Evolutionary conservation across 1,139 yeast species (phyloP).

Genomic region (Nakaseomyces kungkrabaensis): DNA sequence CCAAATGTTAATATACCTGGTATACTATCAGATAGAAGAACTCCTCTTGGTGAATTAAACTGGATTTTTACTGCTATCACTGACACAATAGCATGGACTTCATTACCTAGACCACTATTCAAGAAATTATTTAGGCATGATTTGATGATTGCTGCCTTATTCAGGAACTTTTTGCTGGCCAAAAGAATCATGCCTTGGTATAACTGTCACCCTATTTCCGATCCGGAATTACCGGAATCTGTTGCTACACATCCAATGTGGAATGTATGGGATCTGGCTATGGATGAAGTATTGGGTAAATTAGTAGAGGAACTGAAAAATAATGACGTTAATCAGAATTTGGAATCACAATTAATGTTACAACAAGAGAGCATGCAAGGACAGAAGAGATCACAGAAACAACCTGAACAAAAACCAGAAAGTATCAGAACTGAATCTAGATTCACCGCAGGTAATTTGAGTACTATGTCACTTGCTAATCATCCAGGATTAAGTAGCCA

Average conservation of each 20-base stretch:
- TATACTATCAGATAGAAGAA: slow-evolving; percentile 79
- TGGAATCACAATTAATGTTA: slow-evolving; percentile 19
- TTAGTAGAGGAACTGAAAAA: slow-evolving; percentile 35
- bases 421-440: slow-evolving; percentile 22
- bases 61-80: slow-evolving; percentile 99
- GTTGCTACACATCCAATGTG: slow-evolving; percentile 84
- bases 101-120: slow-evolving; percentile 78
- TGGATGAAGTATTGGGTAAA: slow-evolving; percentile 82
- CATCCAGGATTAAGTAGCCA: slow-evolving; percentile 18
- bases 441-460: slow-evolving; percentile 26
- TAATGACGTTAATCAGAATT: slow-evolving; percentile 22
- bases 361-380: slow-evolving; percentile 16
- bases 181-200: slow-evolving; percentile 89
- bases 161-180: slow-evolving; percentile 83
- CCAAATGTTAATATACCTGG: slow-evolving; percentile 73
- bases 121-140: slow-evolving; percentile 90
- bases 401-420: slow-evolving; percentile 13
- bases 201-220: slow-evolving; percentile 90
- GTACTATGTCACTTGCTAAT: slow-evolving; percentile 29
- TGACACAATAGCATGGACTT: slow-evolving; percentile 97
- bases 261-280: slow-evolving; percentile 98
- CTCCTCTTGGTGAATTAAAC: slow-evolving; percentile 90
- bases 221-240: slow-evolving; percentile 82
- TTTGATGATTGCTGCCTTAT: slow-evolving; percentile 90
- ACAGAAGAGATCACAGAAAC: slow-evolving; percentile 17